Conservation (phyloP, 169 alveolate species). For the Toxoplasma gondii region DNA sequence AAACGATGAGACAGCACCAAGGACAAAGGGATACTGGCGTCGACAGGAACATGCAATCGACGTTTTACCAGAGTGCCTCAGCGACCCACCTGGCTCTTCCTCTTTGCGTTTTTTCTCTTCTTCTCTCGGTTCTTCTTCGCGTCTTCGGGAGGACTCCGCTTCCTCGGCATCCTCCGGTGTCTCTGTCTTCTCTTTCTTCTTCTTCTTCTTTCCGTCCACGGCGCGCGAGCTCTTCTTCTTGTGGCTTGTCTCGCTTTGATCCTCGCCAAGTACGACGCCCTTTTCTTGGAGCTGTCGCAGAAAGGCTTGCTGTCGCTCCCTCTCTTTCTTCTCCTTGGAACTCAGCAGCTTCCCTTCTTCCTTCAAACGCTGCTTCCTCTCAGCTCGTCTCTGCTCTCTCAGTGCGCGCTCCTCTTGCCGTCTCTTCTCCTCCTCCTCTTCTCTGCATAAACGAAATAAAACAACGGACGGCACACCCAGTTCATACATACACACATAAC, state of each 20-base stretch:
- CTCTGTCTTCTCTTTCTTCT: constrained; percentile 74
- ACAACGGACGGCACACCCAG: background rate
- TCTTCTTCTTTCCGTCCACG: constrained; percentile 76
- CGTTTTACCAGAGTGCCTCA: too few relatives aligned
- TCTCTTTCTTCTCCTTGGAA: constrained; percentile 51
- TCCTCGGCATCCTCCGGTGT: constrained; percentile 66
- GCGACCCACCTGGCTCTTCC: background rate
- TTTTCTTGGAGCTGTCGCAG: constrained; percentile 36
- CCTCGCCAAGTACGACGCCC: constrained; percentile 38
- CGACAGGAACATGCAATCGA: too few relatives aligned
- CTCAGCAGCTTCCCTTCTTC: constrained; percentile 63
- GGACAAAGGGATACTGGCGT: too few relatives aligned
- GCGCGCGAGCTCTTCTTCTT: constrained; percentile 71
- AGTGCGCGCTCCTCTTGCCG: constrained; percentile 68
- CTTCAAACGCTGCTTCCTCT: constrained; percentile 63
- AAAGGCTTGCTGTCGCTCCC: constrained; percentile 51
- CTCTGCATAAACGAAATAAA: background rate
- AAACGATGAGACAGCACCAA: too few relatives aligned
- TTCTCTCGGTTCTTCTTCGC: constrained; percentile 42
- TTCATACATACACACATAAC: too few relatives aligned
- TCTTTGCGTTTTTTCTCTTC: constrained; percentile 53
- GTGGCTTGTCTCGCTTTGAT: constrained; percentile 40
- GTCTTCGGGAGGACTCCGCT: background rate
- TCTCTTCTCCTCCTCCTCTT: constrained; percentile 57
- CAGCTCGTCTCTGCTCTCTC: constrained; percentile 68